phyloP scores from a whole-genome alignment of 164 flowering plant species.

The Piper betle region DNA sequence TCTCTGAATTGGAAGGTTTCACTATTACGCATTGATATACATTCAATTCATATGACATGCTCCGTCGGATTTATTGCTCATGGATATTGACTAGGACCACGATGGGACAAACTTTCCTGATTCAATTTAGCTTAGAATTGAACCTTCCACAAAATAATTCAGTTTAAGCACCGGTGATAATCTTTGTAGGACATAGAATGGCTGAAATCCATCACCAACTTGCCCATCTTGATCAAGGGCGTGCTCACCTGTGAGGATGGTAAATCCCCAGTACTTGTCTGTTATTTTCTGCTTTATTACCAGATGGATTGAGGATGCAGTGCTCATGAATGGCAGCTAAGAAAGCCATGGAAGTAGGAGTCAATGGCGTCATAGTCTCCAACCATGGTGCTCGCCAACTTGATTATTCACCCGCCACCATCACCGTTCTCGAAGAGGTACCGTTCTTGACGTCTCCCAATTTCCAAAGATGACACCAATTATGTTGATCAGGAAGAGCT shows the following conservation, averaged over 20 bases:
- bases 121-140: too few species aligned
- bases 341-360: conserved; percentile 57
- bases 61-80: background rate
- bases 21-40: conserved; percentile 1
- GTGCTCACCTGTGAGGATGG: conserved; percentile 77
- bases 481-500: too few species aligned
- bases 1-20: conserved; percentile 67
- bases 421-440: conserved; percentile 75
- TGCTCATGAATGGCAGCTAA: conserved; percentile 46
- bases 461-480: too few species aligned
- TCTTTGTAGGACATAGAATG: conserved; percentile 55
- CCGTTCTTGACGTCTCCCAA: background rate
- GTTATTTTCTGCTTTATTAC: conserved; percentile 35
- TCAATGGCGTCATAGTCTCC: conserved; percentile 64
- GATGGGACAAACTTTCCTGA: too few species aligned
- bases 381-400: conserved; percentile 85
- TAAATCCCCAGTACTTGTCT: conserved; percentile 9
- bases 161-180: background rate
- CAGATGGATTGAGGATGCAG: background rate
- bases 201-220: conserved; percentile 63
- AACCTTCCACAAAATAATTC: conserved; percentile 54
- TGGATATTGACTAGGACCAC: too few species aligned
- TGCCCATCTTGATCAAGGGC: conserved; percentile 79
- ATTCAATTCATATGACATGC: conserved; percentile 31
- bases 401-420: conserved; percentile 59